Evolutionary conservation across 2,329 filamentous ascomycete species (phyloP).

Genomic region (Fusarium subglutinans): DNA sequence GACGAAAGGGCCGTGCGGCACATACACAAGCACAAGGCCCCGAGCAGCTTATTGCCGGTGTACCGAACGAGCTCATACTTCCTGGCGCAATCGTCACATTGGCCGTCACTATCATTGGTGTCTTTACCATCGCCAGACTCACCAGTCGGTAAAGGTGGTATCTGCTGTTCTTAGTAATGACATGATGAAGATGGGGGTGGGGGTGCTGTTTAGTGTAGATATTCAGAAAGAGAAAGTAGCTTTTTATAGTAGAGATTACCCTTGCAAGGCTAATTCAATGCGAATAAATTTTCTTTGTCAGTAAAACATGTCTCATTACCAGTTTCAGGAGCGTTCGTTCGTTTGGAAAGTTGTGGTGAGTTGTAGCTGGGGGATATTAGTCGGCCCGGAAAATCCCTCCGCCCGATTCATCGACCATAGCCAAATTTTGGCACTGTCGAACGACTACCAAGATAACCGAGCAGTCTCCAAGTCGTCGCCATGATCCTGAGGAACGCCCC

Average conservation of each 20-base stretch:
- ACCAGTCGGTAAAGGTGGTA: slow-evolving; percentile 58
- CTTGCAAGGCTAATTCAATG: slow-evolving; percentile 38
- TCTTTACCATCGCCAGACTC: slow-evolving; percentile 85
- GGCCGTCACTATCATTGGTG: slow-evolving; percentile 90
- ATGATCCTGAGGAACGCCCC: slow-evolving; percentile 67
- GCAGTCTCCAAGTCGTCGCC: slow-evolving; percentile 43
- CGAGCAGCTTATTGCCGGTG: slow-evolving; percentile 86
- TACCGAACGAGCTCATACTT: slow-evolving; percentile 92
- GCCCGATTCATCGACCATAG: slow-evolving; percentile 21
- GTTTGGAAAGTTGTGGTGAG: neutral
- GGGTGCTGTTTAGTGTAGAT: slow-evolving; percentile 44
- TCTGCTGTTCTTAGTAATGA: slow-evolving; percentile 45
- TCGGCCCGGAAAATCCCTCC: slow-evolving; percentile 40
- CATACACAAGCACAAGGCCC: slow-evolving; percentile 63
- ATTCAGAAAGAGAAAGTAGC: slow-evolving; percentile 42
- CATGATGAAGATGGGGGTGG: slow-evolving; percentile 46
- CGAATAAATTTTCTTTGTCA: slow-evolving; percentile 20
- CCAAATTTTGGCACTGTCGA: slow-evolving; percentile 45
- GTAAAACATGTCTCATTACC: slow-evolving; percentile 4
- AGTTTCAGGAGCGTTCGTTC: neutral
- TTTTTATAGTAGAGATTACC: slow-evolving; percentile 43
- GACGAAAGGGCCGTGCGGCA: slow-evolving; percentile 51
- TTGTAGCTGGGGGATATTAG: neutral
- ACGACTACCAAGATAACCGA: slow-evolving; percentile 30
- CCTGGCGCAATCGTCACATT: slow-evolving; percentile 96